Percentiles rank a stretch among this genome's conserved stretches.
Conservation (phyloP, 1,284 basidiomycete genomes). For the Limonomyces culmigenus region DNA sequence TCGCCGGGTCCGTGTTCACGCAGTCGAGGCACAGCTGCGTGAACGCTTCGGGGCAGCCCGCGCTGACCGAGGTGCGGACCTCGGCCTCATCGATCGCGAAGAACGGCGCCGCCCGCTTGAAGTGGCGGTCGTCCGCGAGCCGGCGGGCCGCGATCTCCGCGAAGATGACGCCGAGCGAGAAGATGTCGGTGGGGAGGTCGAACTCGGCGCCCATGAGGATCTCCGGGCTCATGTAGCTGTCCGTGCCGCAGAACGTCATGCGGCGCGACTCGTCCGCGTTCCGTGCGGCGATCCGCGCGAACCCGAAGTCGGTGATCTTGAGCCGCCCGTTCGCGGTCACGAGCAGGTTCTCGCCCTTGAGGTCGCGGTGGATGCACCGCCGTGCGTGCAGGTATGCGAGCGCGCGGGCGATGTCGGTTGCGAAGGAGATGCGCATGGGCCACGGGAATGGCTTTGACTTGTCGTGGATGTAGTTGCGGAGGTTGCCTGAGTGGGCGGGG, state of each 20-base stretch:
- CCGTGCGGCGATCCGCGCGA: conserved; percentile 82
- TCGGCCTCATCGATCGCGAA: conserved; percentile 73
- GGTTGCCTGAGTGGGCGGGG: no score
- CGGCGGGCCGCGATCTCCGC: conserved; percentile 81
- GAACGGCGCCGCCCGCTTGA: conserved; percentile 61
- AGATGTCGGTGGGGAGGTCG: conserved; percentile 86
- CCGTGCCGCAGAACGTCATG: conserved; percentile 93
- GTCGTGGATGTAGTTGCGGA: conserved; percentile 76
- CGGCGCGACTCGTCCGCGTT: conserved; percentile 83
- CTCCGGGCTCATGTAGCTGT: conserved; percentile 89
- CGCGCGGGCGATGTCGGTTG: conserved; percentile 84
- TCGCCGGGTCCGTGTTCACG: conserved; percentile 44
- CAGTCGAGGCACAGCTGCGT: conserved; percentile 71
- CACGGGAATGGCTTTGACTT: conserved; percentile 71
- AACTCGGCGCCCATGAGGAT: conserved; percentile 86
- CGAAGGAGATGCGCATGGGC: conserved; percentile 84
- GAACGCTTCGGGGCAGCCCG: conserved; percentile 69
- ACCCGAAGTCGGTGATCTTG: conserved; percentile 95
- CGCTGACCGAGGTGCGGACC: conserved; percentile 48
- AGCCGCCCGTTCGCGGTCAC: conserved; percentile 85
- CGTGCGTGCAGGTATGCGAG: conserved; percentile 95
- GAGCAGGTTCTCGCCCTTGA: conserved; percentile 95
- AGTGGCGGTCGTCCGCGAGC: conserved; percentile 69
- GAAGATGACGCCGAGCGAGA: conserved; percentile 88
- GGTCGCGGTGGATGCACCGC: conserved; percentile 74